A percentile compares a stretch with the other conserved stretches of the same genome.
Conservation (phyloP, 2,329 filamentous ascomycete species). For the Pezicula radicicola region DNA sequence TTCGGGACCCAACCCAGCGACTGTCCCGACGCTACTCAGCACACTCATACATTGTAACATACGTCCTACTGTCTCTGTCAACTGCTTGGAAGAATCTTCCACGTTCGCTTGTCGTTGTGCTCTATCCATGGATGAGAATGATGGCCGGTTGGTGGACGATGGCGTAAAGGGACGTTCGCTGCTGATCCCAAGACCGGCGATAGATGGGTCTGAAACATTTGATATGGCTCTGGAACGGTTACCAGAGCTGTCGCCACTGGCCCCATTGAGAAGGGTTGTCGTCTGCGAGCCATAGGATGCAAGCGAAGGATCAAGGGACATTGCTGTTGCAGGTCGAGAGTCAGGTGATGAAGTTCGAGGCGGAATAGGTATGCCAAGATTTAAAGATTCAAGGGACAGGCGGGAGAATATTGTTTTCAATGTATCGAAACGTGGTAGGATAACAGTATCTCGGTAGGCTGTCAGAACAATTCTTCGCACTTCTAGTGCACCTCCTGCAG, state of each 20-base stretch:
- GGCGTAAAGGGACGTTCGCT: constrained; percentile 26
- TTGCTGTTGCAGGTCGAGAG: constrained; percentile 67
- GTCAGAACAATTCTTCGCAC: constrained; percentile 86
- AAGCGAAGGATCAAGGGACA: constrained; percentile 70
- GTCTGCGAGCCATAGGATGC: constrained; percentile 77
- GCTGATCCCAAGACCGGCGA: constrained; percentile 20
- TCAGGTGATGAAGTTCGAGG: constrained; percentile 42
- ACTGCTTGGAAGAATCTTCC: constrained; percentile 66
- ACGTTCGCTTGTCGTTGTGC: constrained; percentile 46
- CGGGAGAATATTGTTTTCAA: constrained; percentile 89
- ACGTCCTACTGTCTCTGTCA: constrained; percentile 90
- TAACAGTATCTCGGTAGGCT: constrained; percentile 83
- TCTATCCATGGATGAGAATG: constrained; percentile 10
- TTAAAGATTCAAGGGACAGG: constrained; percentile 72
- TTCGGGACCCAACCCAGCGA: neutral
- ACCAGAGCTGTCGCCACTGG: constrained; percentile 46
- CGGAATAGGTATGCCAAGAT: constrained; percentile 39
- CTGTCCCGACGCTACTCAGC: constrained; percentile 64
- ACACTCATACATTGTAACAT: constrained; percentile 98
- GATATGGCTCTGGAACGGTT: constrained; percentile 78
- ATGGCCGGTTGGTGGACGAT: constrained; percentile 21
- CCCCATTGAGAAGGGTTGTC: constrained; percentile 68
- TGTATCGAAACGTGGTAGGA: constrained; percentile 83
- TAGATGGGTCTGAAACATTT: constrained; percentile 62
- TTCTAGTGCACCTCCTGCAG: constrained; percentile 59